These are phyloP conservation scores for Aspergillus fischeri DNA, from an alignment of 2,329 filamentous ascomycete species.

Conservation along the genomic window DNA sequence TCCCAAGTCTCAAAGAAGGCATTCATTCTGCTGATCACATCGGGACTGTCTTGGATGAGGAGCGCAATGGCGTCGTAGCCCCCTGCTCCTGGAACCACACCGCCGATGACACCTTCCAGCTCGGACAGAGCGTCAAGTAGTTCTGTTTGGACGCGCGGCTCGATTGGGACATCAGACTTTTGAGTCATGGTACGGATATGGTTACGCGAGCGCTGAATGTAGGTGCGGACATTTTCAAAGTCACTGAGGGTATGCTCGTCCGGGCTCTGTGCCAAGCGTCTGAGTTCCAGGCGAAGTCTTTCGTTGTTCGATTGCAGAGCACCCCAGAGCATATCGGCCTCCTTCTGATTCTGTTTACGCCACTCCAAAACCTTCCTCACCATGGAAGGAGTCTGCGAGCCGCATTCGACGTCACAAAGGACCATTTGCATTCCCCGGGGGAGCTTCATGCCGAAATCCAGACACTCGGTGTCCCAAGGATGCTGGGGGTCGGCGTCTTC, in stretches of 20 bases:
- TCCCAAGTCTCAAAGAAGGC: constrained; percentile 65
- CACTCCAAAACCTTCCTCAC: constrained; percentile 86
- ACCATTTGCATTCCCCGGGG: constrained; percentile 71
- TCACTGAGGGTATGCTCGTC: constrained; percentile 42
- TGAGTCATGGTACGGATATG: constrained; percentile 73
- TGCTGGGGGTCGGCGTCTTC: constrained; percentile 50
- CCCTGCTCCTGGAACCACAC: constrained; percentile 89
- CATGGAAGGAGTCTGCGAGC: constrained; percentile 91
- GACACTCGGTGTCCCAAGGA: constrained; percentile 76
- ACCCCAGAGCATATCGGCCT: constrained; percentile 69
- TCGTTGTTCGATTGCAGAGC: constrained; percentile 72
- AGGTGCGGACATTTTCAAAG: constrained; percentile 50
- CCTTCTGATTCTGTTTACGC: constrained; percentile 61
- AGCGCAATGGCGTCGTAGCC: constrained; percentile 88
- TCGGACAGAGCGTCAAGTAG: constrained; percentile 70
- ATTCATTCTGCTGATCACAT: constrained; percentile 58
- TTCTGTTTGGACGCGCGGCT: constrained; percentile 79
- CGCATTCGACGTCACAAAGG: constrained; percentile 96
- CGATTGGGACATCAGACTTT: constrained; percentile 75
- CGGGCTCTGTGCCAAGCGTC: constrained; percentile 45
- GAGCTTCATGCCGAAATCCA: constrained; percentile 65
- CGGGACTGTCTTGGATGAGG: constrained; percentile 68
- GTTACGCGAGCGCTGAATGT: constrained; percentile 49
- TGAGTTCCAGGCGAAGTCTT: constrained; percentile 61
- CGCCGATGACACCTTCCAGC: constrained; percentile 78